Base-by-base conservation (phyloP, 1,284 basidiomycete genomes). In the Marasmius oreades region DNA sequence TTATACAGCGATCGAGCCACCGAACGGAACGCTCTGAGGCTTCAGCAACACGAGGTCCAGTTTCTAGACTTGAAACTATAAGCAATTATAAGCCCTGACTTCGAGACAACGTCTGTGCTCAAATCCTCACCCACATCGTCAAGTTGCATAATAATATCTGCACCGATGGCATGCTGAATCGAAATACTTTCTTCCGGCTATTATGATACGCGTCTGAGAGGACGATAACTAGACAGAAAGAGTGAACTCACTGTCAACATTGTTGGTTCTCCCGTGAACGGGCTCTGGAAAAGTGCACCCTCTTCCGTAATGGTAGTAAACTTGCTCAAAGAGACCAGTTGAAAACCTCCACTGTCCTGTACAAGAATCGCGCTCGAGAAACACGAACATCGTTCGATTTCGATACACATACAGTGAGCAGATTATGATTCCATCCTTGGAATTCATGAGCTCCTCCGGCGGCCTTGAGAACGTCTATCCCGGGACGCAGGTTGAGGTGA, bases 121-220 rank as follows among this genome's bases (percentile, higher is more conserved):
- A 22, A 42, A 24, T 53, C 23, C 85, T 69, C 63, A 88, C 90
- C 92, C 53, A 93, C 92, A 71, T 93, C 92, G 67, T 93, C 91
- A 12, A 93, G 77, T 66, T 93, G 91, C 92, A 93, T 93, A 61
- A 94, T 92, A 56, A 94, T 94, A 69, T 94, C 92, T 16, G 87
- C 89, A 4, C 92, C 91, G 46, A 94, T 93, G 4, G 86, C 77
- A 65, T 94, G 92, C 85, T 91, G 60, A n/a, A 59, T 59, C 55
- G 36, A 28, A 43, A 58, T 64, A n/a, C 60, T 59, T 55, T 62
- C 60, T 42, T 62, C 60, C 18, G 60, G 60, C 60, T 62, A 39
- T 18, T 11, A 12, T 1, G 7, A 7, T 42, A 22, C 2, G n/a
- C 16, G 39, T 23, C 44, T 39, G 42, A 22, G 24, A 6, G 1